Percentiles rank a stretch among this genome's conserved stretches.
Evolutionary conservation across 345 rosid species (phyloP).

Genomic region (Hibiscus trionum): DNA sequence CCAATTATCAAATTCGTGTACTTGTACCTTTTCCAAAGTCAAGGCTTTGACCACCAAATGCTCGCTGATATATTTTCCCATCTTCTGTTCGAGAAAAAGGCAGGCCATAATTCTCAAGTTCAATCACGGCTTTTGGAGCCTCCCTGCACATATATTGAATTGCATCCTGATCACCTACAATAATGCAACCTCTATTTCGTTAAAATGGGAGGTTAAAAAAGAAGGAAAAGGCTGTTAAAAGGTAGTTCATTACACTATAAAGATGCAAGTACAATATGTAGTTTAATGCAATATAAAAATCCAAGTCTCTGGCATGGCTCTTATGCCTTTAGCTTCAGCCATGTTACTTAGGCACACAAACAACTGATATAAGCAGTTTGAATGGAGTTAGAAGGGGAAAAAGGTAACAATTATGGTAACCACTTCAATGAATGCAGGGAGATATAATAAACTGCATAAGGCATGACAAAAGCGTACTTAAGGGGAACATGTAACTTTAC

Average conservation of each 20-base stretch:
- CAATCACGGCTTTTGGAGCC: slow-evolving; percentile 98
- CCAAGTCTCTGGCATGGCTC: neutral
- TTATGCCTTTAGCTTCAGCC: neutral
- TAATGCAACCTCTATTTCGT: neutral
- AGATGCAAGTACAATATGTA: neutral
- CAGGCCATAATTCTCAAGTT: slow-evolving; percentile 89
- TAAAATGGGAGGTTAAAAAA: neutral
- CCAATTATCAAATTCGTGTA: neutral
- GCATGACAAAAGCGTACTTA: neutral
- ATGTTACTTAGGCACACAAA: neutral
- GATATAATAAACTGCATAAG: neutral
- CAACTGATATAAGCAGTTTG: neutral
- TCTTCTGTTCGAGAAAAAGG: slow-evolving; percentile 99
- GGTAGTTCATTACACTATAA: neutral
- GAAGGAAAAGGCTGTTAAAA: neutral
- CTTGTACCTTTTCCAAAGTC: slow-evolving; percentile 86
- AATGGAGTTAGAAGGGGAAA: neutral
- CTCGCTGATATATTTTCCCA: slow-evolving; percentile 95
- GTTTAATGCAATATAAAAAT: neutral
- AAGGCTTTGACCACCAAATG: slow-evolving; percentile 99
- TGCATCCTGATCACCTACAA: slow-evolving; percentile 94
- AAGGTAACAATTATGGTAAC: neutral
- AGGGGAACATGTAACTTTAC: neutral
- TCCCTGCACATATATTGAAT: slow-evolving; percentile 99
- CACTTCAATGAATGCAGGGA: neutral